Base-by-base conservation (phyloP, 371 early-diverging fungal genomes). In the Mortierella sp. region DNA sequence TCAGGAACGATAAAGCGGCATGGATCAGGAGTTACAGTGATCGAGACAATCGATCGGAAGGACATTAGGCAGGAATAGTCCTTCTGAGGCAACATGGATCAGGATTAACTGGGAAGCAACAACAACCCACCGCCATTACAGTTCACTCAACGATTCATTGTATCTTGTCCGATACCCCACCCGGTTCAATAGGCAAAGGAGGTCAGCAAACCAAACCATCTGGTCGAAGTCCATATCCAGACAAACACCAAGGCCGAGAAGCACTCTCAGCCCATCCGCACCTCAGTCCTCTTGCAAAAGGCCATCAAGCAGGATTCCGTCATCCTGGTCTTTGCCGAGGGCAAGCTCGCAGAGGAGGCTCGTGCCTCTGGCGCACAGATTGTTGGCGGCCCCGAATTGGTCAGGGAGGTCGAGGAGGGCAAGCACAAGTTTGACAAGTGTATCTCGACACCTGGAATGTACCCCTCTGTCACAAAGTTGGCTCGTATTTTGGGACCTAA, bases 401-500 rank as follows among this genome's bases (percentile, higher is more conserved):
- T 98, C 69, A 92, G 94, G 67, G 89, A 93, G 79, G 95, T 95
- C 48, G 79, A 85, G 87, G 91, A 93, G 19, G 93, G 92, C 46
- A 88, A 92, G 82, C 81, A 95, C 75, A 90, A 93, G 84, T 96
- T 97, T 86, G 96, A 98, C 90, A 95, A 95, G 88, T 93, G 96
- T 87, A 90, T 96, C 79, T 91, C 96, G 13, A 98, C 98, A 28
- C 96, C 96, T 55, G 96, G 91, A 64, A 95, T 98, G 96, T 93
- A 96, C 85, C 96, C 97, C 40, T 87, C 91, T 55, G 97, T 98
- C 40, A 92, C 96, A 44, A 95, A 95, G 85, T 95, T 98, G 83
- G 98, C 98, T n/a, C 93, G 95, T 74, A 87, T 96, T 37, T 88
- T 98, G 81, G 98, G 98, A 80, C 98, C 98, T 40, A 97, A 96